phyloP scores from a whole-genome alignment of 371 early-diverging fungal species.

The Rhizopus delemar region DNA sequence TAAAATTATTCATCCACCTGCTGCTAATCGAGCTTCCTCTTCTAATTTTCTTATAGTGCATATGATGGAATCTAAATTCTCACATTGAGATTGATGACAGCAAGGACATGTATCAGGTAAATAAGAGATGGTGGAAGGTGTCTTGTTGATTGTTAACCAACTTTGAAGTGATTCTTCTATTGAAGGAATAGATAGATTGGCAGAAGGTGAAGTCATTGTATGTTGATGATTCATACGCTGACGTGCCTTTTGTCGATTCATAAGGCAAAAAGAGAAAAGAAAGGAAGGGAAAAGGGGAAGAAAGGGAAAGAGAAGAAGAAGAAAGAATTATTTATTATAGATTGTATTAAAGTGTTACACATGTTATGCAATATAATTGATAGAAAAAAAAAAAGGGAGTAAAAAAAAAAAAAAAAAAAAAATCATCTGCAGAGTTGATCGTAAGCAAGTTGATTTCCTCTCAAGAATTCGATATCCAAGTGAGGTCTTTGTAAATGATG shows the following conservation, averaged over 20 bases:
- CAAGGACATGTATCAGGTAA: slow-evolving; percentile 36
- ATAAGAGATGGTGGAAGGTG: slow-evolving; percentile 15
- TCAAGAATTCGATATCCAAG: slow-evolving; percentile 36
- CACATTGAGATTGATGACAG: slow-evolving; percentile 36
- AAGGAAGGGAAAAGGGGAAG: background rate
- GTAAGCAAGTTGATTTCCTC: slow-evolving; percentile 22
- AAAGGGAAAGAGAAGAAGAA: background rate
- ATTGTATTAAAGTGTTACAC: background rate
- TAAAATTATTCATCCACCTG: slow-evolving; percentile 32
- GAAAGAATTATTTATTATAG: background rate
- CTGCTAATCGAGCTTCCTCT: slow-evolving; percentile 46
- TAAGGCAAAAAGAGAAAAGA: background rate
- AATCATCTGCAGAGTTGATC: slow-evolving; percentile 13
- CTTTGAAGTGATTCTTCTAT: slow-evolving; percentile 47
- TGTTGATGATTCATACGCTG: background rate
- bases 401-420: slow-evolving; percentile 1
- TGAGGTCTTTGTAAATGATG: slow-evolving; percentile 54
- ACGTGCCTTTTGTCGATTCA: background rate
- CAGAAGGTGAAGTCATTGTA: background rate
- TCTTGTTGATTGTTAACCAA: slow-evolving; percentile 32
- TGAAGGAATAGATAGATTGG: slow-evolving; percentile 8
- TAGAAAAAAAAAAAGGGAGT: background rate
- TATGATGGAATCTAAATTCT: slow-evolving; percentile 27
- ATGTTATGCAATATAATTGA: background rate
- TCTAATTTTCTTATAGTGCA: slow-evolving; percentile 43